Conservation (phyloP, 1,284 basidiomycete species). For the Ustilago sp. region DNA sequence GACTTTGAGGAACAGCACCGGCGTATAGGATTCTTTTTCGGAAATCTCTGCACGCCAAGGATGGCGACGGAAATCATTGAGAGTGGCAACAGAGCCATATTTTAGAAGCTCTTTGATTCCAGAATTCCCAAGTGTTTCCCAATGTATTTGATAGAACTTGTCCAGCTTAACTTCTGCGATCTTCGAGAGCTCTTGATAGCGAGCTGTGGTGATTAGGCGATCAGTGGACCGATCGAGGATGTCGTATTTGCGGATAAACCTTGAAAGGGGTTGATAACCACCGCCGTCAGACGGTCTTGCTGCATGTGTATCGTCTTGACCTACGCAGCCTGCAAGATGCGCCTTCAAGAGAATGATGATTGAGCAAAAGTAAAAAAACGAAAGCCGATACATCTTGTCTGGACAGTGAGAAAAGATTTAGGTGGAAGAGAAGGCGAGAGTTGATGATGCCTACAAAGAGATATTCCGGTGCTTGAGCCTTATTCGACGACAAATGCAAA, state of each 20-base stretch:
- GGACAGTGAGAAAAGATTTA: no score
- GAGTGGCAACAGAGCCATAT: neutral
- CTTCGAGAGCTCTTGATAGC: neutral
- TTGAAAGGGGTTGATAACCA: neutral
- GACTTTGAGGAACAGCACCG: slow-evolving; percentile 1
- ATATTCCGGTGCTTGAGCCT: no score
- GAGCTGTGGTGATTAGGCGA: neutral
- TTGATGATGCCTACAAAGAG: no score
- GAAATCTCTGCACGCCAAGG: slow-evolving; percentile 3
- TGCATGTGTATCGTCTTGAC: neutral
- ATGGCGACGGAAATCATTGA: neutral
- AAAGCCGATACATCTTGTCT: no score
- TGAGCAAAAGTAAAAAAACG: no score
- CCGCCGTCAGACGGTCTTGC: no score
- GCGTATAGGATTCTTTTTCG: slow-evolving; percentile 5
- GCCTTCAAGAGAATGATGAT: no score
- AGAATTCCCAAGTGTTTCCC: neutral
- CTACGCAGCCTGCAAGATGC: no score
- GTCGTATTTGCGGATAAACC: neutral
- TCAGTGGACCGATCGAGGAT: neutral
- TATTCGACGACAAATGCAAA: no score
- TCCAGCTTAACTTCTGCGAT: neutral
- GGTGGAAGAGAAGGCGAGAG: no score
- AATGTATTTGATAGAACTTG: neutral
- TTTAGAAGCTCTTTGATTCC: neutral